Evolutionary conservation across 2,329 filamentous ascomycete genomes (phyloP), one percentile per base, ranked within the genome.

Genomic region (Neocucurbitaria cava): DNA sequence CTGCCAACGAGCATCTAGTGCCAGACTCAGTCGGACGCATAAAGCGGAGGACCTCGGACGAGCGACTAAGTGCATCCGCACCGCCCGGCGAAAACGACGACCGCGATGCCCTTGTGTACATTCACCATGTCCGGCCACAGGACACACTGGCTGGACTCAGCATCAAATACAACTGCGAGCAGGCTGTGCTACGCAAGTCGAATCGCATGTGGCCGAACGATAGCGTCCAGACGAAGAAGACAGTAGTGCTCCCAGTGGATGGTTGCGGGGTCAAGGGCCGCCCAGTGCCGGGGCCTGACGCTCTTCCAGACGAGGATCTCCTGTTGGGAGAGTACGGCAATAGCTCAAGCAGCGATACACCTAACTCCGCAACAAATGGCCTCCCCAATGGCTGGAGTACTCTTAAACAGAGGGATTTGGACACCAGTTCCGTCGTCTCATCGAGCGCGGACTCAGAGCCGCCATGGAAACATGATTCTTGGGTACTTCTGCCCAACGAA

Each of bases 161-260:
- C 47, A 88, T 99, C 61, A 90, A 89, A 66, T 99, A 96, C 76
- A 89, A 91, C 66, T 98, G 94, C 73, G 86, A 90, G 59, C 87
- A 92, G 51, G 89, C 93, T 43, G 84, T 89, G 1, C 88, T 99
- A 62, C 85, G 91, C 54, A 95, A 91, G 72, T 88, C 92, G 35
- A 99, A 99, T 73, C 87, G 95, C 10, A 87, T 99, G 69, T 99
- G 95, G 95, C 91, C 92, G 6, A 91, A 92, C 60, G 95, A 98
- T 71, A 92, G 87, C 59, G 89, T 98, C 31, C 94, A 97, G 73
- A 86, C 88, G 43, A 87, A 93, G 54, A 91, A 91, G 68, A 88
- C 86, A 60, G 83, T 99, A 15, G 83, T 93, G 8, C 79, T 99
- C 47, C 95, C 95, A 0, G 91, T 98, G 4, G 93, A 96, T 73